phyloP scores from a whole-genome alignment of 2,329 filamentous ascomycete genomes.

The Cordyceps cateniannulata region DNA sequence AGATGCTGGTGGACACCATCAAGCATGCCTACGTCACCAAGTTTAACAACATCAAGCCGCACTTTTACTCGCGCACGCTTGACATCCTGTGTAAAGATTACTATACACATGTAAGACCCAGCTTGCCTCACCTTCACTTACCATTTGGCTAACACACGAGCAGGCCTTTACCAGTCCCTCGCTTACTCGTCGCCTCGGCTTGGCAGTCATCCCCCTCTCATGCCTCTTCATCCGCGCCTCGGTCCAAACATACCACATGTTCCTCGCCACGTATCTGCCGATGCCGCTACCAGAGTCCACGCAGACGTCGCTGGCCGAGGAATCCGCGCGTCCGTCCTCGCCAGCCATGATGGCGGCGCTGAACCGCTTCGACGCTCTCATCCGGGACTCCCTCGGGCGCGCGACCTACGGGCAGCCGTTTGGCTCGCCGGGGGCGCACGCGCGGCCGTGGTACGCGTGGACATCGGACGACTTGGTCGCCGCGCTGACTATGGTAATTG shows the following conservation, averaged over 20 bases:
- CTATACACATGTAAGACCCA: conserved; percentile 70
- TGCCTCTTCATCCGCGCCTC: conserved; percentile 94
- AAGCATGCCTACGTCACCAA: conserved; percentile 98
- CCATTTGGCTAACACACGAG: conserved; percentile 11
- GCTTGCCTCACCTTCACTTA: background rate
- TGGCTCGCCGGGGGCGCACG: conserved; percentile 31
- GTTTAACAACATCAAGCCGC: conserved; percentile 94
- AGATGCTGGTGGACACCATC: conserved; percentile 94
- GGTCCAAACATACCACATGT: conserved; percentile 97
- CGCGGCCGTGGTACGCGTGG: conserved; percentile 46
- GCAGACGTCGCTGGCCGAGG: conserved; percentile 58
- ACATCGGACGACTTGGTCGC: conserved; percentile 69
- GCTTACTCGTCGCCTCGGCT: conserved; percentile 77
- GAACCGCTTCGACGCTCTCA: conserved; percentile 67
- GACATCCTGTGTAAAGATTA: conserved; percentile 97
- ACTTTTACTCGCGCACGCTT: conserved; percentile 80
- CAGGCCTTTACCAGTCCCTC: conserved; percentile 87
- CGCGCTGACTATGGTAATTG: conserved; percentile 71
- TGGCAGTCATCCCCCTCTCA: conserved; percentile 86
- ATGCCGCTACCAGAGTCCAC: conserved; percentile 61
- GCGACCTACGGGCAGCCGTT: conserved; percentile 59
- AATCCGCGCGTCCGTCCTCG: conserved; percentile 57
- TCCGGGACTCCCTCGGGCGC: conserved; percentile 70
- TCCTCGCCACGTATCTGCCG: conserved; percentile 79
- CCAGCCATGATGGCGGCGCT: conserved; percentile 71